phyloP scores from a whole-genome alignment of 495 filamentous ascomycete genomes.

The Pyrenopolyporus hunteri region DNA sequence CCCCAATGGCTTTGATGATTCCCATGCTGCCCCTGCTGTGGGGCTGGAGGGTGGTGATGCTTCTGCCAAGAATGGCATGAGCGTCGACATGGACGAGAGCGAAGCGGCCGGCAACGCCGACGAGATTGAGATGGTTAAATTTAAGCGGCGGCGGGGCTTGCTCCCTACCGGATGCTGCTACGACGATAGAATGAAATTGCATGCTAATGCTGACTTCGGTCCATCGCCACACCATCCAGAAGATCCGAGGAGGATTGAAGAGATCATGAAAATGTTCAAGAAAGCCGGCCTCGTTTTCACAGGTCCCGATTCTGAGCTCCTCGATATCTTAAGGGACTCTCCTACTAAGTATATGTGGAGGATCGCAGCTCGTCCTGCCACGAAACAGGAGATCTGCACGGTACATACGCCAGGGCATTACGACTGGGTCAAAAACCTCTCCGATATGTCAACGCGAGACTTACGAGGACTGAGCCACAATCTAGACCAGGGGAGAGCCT shows the following conservation, averaged over 20 bases:
- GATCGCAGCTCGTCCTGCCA: constrained; percentile 77
- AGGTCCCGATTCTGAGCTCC: constrained; percentile 54
- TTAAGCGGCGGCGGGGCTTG: constrained; percentile 37
- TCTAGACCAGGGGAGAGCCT: constrained; percentile 72
- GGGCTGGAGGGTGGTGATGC: constrained; percentile 24
- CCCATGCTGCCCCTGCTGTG: constrained; percentile 10
- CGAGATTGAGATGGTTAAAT: constrained; percentile 10
- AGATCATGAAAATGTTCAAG: constrained; percentile 86
- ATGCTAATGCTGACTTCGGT: constrained; percentile 76
- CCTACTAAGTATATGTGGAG: constrained; percentile 70
- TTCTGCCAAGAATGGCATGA: constrained; percentile 36
- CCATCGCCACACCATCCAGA: constrained; percentile 84
- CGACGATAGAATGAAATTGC: constrained; percentile 90
- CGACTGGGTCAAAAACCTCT: constrained; percentile 73
- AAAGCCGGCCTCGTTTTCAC: constrained; percentile 72
- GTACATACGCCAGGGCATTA: constrained; percentile 79
- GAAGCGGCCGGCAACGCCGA: constrained; percentile 25
- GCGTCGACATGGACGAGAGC: constrained; percentile 40
- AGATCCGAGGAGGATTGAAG: constrained; percentile 86
- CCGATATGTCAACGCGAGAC: constrained; percentile 57
- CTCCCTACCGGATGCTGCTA: constrained; percentile 83
- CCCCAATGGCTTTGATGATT: constrained; percentile 47
- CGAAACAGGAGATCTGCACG: constrained; percentile 73
- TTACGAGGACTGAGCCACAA: constrained; percentile 62
- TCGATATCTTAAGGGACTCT: constrained; percentile 51